Evolutionary conservation across 202 grass and related monocot genomes (phyloP), one percentile per base, ranked within the genome.

Genomic region (Zoysia matrella): DNA sequence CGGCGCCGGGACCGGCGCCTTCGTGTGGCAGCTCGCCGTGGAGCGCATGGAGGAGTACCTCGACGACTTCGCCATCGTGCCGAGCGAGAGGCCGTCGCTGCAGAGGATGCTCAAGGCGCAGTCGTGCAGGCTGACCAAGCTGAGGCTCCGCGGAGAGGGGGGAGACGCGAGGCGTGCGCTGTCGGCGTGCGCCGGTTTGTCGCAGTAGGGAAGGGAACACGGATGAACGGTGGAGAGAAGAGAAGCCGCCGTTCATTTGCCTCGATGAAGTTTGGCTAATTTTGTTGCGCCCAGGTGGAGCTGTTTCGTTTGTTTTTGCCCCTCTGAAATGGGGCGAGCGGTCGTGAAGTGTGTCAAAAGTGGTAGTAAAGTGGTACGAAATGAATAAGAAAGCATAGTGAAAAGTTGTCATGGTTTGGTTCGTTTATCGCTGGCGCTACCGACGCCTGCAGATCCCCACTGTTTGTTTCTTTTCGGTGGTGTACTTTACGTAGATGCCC

Each of bases 1-100:
- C 11, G 90, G 91, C 70, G 90, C 96, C 1, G 96, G 86, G 1
- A 88, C 85, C 2, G 96, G 90, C 52, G 90, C 96, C 6, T 75
- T 93, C 54, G 80, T 95, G 65, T 95, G 96, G 96, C 96, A 98
- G 84, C 83, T 98, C 63, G 73, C 92, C 39, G 89, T 66, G 7
- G 87, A 89, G 70, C 89, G 75, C 80, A 98, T 98, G 95, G 87
- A 93, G 69, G 68, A 80, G 65, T 93, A 45, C 83, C 67, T 83
- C 11, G 95, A 98, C 72, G 88, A 74, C 48, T 98, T 91, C 80
- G 83, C 91, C 30, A 74, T 98, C 61, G 79, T 98, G 71, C 87
- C 92, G 50, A 85, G 84, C 79, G 86, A 89, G 53, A 60, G 47
- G 60, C 89, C 88, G 51, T 84, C 83, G 6, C 82, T 93, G 86